Percentiles rank a stretch among this genome's conserved stretches.
Conservation (phyloP, 2,329 filamentous ascomycete genomes). For the Didymella pomorum region DNA sequence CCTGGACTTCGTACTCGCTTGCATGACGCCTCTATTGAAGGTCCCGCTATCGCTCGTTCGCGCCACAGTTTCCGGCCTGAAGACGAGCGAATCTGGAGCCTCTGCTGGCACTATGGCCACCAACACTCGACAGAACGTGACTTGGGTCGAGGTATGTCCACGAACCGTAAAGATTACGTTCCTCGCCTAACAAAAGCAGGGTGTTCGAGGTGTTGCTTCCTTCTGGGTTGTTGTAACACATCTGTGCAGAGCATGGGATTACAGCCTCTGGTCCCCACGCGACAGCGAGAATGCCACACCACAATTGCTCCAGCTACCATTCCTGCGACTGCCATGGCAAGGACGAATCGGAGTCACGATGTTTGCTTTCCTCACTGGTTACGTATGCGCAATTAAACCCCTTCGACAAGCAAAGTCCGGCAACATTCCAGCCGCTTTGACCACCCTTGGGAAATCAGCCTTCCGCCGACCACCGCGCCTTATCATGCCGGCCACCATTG, state of each 20-base stretch:
- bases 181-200: slow-evolving; percentile 45
- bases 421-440: slow-evolving; percentile 55
- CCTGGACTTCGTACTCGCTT: slow-evolving; percentile 23
- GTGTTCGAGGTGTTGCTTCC: slow-evolving; percentile 62
- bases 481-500: slow-evolving; percentile 61
- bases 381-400: slow-evolving; percentile 64
- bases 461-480: slow-evolving; percentile 63
- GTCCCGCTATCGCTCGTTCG: slow-evolving; percentile 36
- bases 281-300: slow-evolving; percentile 54
- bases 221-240: slow-evolving; percentile 63
- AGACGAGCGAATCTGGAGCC: slow-evolving; percentile 21
- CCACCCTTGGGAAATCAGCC: slow-evolving; percentile 61
- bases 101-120: slow-evolving; percentile 34
- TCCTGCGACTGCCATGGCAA: slow-evolving; percentile 64
- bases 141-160: slow-evolving; percentile 52
- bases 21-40: slow-evolving; percentile 41
- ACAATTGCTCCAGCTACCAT: slow-evolving; percentile 59
- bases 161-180: neutral
- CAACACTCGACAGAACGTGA: slow-evolving; percentile 49
- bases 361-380: slow-evolving; percentile 65
- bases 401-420: slow-evolving; percentile 60
- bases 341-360: slow-evolving; percentile 64
- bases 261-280: slow-evolving; percentile 59
- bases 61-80: slow-evolving; percentile 34
- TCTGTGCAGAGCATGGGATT: slow-evolving; percentile 61